Evolutionary conservation across 345 rosid species (phyloP).

Genomic region (Murraya koenigii): DNA sequence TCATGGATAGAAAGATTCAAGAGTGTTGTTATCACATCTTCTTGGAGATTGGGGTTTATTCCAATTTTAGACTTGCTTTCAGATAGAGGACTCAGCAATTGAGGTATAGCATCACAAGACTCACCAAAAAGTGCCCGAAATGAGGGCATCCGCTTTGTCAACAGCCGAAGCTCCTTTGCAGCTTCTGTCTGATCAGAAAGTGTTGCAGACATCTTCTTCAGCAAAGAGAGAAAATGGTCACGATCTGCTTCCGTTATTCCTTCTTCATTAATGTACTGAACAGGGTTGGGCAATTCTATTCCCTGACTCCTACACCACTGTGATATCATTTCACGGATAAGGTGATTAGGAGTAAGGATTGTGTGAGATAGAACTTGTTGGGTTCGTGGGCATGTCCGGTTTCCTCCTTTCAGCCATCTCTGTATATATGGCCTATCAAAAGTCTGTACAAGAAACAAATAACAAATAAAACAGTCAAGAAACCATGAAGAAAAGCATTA

Average conservation of each 20-base stretch:
- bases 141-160: constrained; percentile 70
- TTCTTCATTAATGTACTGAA: constrained; percentile 42
- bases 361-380: constrained; percentile 82
- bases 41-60: constrained; percentile 63
- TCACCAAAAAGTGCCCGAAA: constrained; percentile 78
- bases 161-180: constrained; percentile 69
- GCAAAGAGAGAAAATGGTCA: constrained; percentile 54
- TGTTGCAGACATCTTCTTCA: constrained; percentile 51
- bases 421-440: constrained; percentile 74
- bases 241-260: constrained; percentile 59
- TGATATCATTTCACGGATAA: constrained; percentile 72
- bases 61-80: constrained; percentile 30
- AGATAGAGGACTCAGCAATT: constrained; percentile 56
- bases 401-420: constrained; percentile 85
- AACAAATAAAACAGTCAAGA: constrained; percentile 16
- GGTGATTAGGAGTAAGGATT: constrained; percentile 61
- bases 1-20: constrained; percentile 91
- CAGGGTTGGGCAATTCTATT: constrained; percentile 40
- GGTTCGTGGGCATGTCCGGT: constrained; percentile 80
- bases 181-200: constrained; percentile 67
- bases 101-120: constrained; percentile 55
- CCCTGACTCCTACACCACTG: constrained; percentile 79
- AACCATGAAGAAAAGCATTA: not conserved
- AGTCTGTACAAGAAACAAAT: constrained; percentile 49
- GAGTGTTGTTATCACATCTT: constrained; percentile 85